phyloP scores from a whole-genome alignment of 2,329 filamentous ascomycete species.

The Scedosporium dehoogii region DNA sequence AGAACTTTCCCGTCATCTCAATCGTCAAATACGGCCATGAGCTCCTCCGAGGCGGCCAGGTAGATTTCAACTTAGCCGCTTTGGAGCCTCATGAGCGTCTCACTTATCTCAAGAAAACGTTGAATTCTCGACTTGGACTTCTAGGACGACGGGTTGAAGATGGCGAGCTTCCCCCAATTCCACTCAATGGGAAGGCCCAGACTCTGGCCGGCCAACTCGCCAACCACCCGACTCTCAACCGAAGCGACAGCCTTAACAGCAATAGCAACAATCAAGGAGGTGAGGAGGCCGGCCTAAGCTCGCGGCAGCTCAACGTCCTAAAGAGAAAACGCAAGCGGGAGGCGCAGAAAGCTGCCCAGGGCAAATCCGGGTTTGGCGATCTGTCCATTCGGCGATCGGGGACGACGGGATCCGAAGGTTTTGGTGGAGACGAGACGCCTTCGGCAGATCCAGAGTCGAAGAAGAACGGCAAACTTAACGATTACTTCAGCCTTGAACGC shows the following conservation, averaged over 20 bases:
- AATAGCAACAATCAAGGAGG: constrained; percentile 28
- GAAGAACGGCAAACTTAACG: constrained; percentile 56
- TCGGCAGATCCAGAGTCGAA: constrained; percentile 43
- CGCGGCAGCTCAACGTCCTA: constrained; percentile 85
- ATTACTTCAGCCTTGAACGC: constrained; percentile 87
- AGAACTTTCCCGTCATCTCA: constrained; percentile 64
- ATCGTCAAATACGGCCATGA: constrained; percentile 79
- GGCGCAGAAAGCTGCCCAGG: constrained; percentile 73
- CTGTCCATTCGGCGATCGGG: constrained; percentile 59
- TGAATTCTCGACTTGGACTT: constrained; percentile 72
- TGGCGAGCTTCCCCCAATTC: constrained; percentile 54
- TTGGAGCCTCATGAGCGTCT: constrained; percentile 75
- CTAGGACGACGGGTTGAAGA: constrained; percentile 78
- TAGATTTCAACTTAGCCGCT: constrained; percentile 74
- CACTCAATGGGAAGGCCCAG: neutral
- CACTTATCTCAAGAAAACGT: constrained; percentile 79
- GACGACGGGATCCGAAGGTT: constrained; percentile 50
- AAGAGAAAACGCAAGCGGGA: constrained; percentile 91
- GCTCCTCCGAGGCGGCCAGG: constrained; percentile 72
- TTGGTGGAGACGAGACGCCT: constrained; percentile 49
- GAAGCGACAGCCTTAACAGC: constrained; percentile 23
- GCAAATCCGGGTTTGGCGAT: constrained; percentile 84
- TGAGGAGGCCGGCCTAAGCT: constrained; percentile 70
- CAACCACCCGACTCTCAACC: constrained; percentile 30
- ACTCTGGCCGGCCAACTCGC: constrained; percentile 19